Base-by-base conservation (phyloP, 148 eudicot genomes). In the Heliamphora exappendiculata region DNA sequence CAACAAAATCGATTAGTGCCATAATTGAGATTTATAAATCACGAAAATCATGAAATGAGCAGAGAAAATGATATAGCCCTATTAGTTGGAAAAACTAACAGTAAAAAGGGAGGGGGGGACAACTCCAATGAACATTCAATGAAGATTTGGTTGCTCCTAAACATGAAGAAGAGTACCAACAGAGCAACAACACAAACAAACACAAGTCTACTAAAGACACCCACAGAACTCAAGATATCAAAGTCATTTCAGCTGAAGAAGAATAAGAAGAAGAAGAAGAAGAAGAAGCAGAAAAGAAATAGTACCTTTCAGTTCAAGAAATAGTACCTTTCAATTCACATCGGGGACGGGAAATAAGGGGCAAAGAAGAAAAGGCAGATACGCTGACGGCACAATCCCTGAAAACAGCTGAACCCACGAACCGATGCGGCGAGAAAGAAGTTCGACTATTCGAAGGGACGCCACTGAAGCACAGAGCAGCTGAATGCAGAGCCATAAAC, bases 321-420 rank as follows among this genome's bases (percentile, higher is more conserved):
- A 58, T 0, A 0, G 6, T 80, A 91, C 93, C 97, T 86, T 70
- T 85, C 50, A 91, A 64, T 34, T 82, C 85, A 67, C 78, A 86
- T 53, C 78, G 57, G 7, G 85, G 39, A 57, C 53, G 64, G 12
- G 82, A 72, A 72, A 76, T 36, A 12, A 68, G 59, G 47, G 75
- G 62, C 26, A 78, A 78, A 14, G 82, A 74, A 53, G 76, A 57
- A 59, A 78, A 77, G 36, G 54, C 36, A 65, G 91, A 77, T 54
- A 78, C 55, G 29, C 74, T 82, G 76, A 67, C 64, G 4, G 47
- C 33, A 4, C 78, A 78, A 13, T 78, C 84, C 75, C 85, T 79
- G 86, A 65, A 47, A 60, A 70, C 2, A 45, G 62, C 47, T 41
- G 84, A 36, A 42, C 71, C 80, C 19, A 79, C 64, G 69, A 70